Percentiles rank a stretch among this genome's conserved stretches.
Conservation (phyloP, 805 yeast species). For the Schwanniomyces polymorphus region DNA sequence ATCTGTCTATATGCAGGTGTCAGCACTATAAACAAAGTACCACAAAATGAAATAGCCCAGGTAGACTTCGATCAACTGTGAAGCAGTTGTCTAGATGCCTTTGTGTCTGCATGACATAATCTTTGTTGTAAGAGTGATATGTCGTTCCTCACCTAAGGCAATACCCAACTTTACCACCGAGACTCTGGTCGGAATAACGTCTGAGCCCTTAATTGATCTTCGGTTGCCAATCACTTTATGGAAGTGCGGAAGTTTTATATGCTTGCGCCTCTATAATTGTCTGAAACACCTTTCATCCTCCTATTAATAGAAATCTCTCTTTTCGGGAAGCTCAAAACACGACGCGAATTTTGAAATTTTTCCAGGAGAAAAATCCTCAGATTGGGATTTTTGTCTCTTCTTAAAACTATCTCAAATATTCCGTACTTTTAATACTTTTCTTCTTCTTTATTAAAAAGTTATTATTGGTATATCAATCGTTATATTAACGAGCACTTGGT, state of each 20-base stretch:
- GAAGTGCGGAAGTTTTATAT: neutral
- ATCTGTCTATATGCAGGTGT: too few relatives aligned
- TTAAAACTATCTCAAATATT: neutral
- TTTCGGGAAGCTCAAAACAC: neutral
- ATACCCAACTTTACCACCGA: neutral
- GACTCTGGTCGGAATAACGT: neutral
- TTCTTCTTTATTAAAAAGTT: neutral
- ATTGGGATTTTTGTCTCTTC: neutral
- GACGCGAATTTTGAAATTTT: slow-evolving; percentile 2
- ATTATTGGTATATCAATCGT: slow-evolving; percentile 1
- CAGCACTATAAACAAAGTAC: too few relatives aligned
- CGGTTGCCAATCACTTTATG: neutral
- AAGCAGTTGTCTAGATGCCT: too few relatives aligned
- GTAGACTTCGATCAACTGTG: too few relatives aligned
- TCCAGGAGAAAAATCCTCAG: slow-evolving; percentile 1
- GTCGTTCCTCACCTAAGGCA: neutral
- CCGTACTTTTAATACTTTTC: neutral
- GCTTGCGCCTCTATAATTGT: slow-evolving; percentile 2
- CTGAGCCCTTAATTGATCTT: neutral
- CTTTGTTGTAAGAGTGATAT: too few relatives aligned
- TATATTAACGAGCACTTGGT: neutral
- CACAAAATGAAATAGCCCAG: too few relatives aligned
- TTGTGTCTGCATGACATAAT: too few relatives aligned
- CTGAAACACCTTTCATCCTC: neutral
- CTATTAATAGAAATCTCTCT: neutral